Evolutionary conservation across 1,284 basidiomycete genomes (phyloP), one percentile per base, ranked within the genome.

Genomic region (Naganishia sp.): DNA sequence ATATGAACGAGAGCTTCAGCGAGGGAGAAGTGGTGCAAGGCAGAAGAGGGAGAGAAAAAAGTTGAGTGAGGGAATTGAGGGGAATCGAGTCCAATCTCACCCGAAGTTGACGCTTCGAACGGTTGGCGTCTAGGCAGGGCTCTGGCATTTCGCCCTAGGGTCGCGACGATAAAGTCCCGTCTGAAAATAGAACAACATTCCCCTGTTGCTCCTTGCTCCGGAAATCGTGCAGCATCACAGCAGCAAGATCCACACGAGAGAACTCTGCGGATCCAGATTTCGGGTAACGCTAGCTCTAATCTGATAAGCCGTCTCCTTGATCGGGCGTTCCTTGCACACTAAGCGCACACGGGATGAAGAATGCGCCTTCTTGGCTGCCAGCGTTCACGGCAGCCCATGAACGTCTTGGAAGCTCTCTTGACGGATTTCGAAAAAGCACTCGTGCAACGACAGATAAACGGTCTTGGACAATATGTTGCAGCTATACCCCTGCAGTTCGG

Each of bases 61-160:
- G n/a, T 31, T 13, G n/a, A 28, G 25, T 3, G 9, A 28, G 45
- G 6, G 23, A 28, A 28, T 28, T 28, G 36, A 39, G 36, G 36
- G 13, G 36, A 33, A 61, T 28, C 48, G 48, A 49, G 59, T 61
- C 59, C 59, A 61, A 61, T 61, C 36, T 52, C 31, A 39, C 57
- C 57, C 57, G 57, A 60, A 50, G 59, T 23, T 11, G 15, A 25
- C 3, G 28, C 50, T 33, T 6, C 45, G 18, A 48, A 18, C 10
- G n/a, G 7, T 15, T n/a, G 7, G 23, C n/a, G 28, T 48, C 7
- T 15, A 48, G 23, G 16, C 7, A 28, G 6, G 10, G 45, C 45
- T 23, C 45, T n/a, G 16, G 45, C 45, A 23, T 46, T 7, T n/a
- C 18, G 45, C 18, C 45, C 45, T 18, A 23, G 23, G 16, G 16